These are phyloP conservation scores for Populus hybrid DNA, from an alignment of 441 rosid genomes.

Conservation along the genomic window DNA sequence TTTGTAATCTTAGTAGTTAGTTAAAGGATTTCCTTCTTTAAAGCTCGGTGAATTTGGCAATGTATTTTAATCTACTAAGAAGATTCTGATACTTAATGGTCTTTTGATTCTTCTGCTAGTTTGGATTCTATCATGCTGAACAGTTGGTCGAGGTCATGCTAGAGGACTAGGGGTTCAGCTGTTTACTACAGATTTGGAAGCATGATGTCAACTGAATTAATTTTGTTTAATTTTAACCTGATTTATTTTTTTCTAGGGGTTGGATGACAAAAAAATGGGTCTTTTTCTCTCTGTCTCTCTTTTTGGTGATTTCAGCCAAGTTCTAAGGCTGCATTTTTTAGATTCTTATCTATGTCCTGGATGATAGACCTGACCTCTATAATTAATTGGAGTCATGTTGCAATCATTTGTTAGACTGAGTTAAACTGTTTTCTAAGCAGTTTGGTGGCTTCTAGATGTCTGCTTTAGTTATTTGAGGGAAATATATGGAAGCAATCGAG, in stretches of 20 bases:
- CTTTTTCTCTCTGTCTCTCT: no score
- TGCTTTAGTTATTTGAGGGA: neutral
- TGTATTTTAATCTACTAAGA: neutral
- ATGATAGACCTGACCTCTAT: neutral
- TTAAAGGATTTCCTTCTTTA: neutral
- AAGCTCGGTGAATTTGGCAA: neutral
- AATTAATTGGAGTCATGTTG: neutral
- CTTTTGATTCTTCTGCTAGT: neutral
- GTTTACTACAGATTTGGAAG: neutral
- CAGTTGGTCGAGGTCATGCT: neutral
- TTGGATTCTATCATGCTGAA: neutral
- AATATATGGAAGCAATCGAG: neutral
- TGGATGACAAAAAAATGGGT: neutral
- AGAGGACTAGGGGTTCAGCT: neutral
- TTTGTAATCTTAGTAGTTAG: neutral
- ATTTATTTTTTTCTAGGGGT: neutral
- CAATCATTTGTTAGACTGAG: neutral
- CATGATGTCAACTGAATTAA: neutral
- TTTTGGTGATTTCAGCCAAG: neutral
- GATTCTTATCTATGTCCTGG: neutral
- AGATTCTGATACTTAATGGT: neutral
- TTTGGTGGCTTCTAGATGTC: neutral
- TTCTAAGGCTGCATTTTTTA: neutral
- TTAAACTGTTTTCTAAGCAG: neutral
- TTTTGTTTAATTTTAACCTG: neutral